A percentile compares a stretch with the other conserved stretches of the same genome.
phyloP scores from a whole-genome alignment of 1,284 basidiomycete species.

The Microbotryum scabiosae region DNA sequence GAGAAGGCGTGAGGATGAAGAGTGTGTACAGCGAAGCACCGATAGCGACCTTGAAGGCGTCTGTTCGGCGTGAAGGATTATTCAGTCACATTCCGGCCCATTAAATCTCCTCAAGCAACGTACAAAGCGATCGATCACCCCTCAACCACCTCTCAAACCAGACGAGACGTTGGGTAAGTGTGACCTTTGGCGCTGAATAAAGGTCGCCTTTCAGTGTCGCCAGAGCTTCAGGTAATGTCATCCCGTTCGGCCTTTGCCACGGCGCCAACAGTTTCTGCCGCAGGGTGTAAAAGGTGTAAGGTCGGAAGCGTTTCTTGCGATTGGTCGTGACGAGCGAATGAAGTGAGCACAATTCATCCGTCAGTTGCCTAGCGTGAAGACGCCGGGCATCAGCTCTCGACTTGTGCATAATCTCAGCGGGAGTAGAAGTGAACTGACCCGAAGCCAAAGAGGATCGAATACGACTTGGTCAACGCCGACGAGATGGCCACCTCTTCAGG shows the following conservation, averaged over 20 bases:
- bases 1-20: constrained; percentile 18
- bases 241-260: background rate
- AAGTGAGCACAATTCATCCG: constrained; percentile 16
- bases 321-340: constrained; percentile 10
- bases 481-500: background rate
- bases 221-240: constrained; percentile 21
- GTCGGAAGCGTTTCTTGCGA: background rate
- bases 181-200: constrained; percentile 6
- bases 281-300: constrained; percentile 9
- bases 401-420: too few species aligned
- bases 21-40: constrained; percentile 22
- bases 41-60: constrained; percentile 22
- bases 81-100: background rate
- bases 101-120: background rate
- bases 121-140: constrained; percentile 12
- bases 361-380: constrained; percentile 6
- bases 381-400: too few species aligned
- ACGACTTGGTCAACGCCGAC: constrained; percentile 22
- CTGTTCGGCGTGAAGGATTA: background rate
- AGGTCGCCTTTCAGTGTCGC: constrained; percentile 13
- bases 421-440: background rate
- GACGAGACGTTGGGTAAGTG: background rate
- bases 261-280: background rate
- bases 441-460: constrained; percentile 25
- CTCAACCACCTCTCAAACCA: constrained; percentile 16